Evolutionary conservation across 768 basidiomycete genomes (phyloP).

Genomic region (Pholiota molesta): DNA sequence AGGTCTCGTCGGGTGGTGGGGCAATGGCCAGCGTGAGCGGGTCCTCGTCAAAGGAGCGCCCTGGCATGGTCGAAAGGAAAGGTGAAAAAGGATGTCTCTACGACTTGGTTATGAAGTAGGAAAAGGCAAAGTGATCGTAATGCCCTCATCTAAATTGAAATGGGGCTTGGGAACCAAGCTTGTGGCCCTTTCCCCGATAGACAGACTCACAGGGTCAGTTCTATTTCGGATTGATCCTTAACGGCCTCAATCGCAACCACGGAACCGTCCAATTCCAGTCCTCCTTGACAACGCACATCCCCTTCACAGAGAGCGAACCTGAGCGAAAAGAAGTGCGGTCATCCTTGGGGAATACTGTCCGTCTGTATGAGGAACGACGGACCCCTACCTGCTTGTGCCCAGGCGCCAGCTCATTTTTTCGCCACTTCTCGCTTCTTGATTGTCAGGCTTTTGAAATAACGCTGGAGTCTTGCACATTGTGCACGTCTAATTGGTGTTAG

Average conservation of each 20-base stretch:
- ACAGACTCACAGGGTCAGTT: conserved; percentile 8
- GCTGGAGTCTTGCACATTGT: conserved; percentile 2
- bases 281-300: conserved; percentile 8
- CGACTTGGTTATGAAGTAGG: conserved; percentile 6
- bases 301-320: background rate
- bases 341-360: background rate
- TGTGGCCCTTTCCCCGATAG: conserved; percentile 5
- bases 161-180: conserved; percentile 13
- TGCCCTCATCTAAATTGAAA: conserved; percentile 12
- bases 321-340: background rate
- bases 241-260: background rate
- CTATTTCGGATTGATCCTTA: conserved; percentile 11
- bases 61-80: conserved; percentile 10
- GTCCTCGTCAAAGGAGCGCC: conserved; percentile 51
- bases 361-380: background rate
- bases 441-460: conserved; percentile 2
- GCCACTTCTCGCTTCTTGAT: background rate
- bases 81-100: background rate
- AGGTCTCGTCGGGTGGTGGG: conserved; percentile 68
- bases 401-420: background rate
- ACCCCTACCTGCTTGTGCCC: background rate
- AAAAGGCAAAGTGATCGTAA: conserved; percentile 13
- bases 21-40: conserved; percentile 61
- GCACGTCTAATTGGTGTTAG: conserved; percentile 3
- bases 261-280: conserved; percentile 9